These are phyloP conservation scores for Rhodotorula sp. DNA, from an alignment of 1,284 basidiomycete genomes.

Conservation along the genomic window DNA sequence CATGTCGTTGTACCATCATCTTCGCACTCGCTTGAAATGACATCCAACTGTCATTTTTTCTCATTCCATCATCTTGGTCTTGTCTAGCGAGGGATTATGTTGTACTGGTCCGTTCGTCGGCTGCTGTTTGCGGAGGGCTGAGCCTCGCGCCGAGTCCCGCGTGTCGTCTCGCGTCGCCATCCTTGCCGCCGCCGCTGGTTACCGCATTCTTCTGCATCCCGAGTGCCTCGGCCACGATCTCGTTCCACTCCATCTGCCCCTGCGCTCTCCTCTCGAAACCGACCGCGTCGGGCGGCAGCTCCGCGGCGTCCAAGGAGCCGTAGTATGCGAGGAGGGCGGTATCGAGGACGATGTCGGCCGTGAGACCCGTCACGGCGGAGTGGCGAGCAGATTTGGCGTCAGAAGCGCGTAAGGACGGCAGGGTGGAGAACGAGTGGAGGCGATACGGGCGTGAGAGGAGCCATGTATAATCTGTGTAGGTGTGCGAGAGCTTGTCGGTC, in stretches of 20 bases:
- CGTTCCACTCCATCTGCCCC: conserved; percentile 34
- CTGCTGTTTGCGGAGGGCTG: background rate
- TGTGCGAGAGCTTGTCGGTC: conserved; percentile 8
- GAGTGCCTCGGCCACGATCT: conserved; percentile 24
- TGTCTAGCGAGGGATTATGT: background rate
- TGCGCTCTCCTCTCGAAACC: conserved; percentile 12
- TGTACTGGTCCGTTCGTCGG: background rate
- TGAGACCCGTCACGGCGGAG: conserved; percentile 40
- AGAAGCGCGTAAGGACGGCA: conserved; percentile 6
- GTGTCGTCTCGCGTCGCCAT: background rate
- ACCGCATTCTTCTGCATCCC: background rate
- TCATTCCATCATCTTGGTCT: background rate
- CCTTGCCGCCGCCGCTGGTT: background rate
- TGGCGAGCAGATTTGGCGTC: background rate
- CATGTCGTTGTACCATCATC: conserved; percentile 4
- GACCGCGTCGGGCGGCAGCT: background rate
- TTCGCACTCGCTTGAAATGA: background rate
- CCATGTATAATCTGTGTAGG: conserved; percentile 36
- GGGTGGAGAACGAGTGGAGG: conserved; percentile 37
- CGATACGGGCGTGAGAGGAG: conserved; percentile 33
- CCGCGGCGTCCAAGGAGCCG: conserved; percentile 1
- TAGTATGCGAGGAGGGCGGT: conserved; percentile 24
- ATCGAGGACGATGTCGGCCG: conserved; percentile 42
- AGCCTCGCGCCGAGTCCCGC: background rate
- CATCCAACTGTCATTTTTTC: conserved; percentile 3